Base-by-base conservation (phyloP, 257 asterid genomes). In the Cynanchum wilfordii region DNA sequence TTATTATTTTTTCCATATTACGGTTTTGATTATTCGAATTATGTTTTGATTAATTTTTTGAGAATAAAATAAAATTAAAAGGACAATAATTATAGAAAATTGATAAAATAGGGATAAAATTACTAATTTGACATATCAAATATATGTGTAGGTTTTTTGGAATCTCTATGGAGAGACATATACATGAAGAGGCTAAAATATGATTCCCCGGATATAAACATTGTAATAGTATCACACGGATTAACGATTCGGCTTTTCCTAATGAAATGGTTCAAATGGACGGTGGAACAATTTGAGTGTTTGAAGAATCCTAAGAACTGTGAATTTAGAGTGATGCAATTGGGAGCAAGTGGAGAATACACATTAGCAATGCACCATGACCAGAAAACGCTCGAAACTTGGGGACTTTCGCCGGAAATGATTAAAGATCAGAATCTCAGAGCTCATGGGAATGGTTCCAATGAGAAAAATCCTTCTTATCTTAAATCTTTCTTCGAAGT, bases 251-350 rank as follows among this genome's bases (percentile, higher is more conserved):
- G 89, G 51, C 74, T 90, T 0, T 79, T 90, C 29, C 87, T 90
- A 1, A 90, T 85, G 92, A 90, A 84, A 78, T 90, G 92, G 92
- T 90, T 90, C 78, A 77, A 84, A 25, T 90, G 96, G 96, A 86
- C 84, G 0, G 85, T 85, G 2, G 89, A 88, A 38, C 83, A 90
- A 75, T 85, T 90, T 36, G 96, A 88, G 78, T 77, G 24, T 3
- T 77, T 90, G 16, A 76, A 85, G 1, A 86, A 83, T 55, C 92
- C 90, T 0, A 63, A 56, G 16, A 80, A 84, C 29, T 68, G 87
- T 67, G 91, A 89, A 19, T 77, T 57, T 66, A 74, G 88, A 75
- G 87, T 87, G 0, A 56, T 89, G 33, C 78, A 89, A 70, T 69
- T 89, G 25, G 93, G 93, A 1, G 44, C 67, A 24, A 50, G 73